A percentile compares a stretch with the other conserved stretches of the same genome.
phyloP scores from a whole-genome alignment of 2,329 filamentous ascomycete species.

The Trichoderma afroharzianum region DNA sequence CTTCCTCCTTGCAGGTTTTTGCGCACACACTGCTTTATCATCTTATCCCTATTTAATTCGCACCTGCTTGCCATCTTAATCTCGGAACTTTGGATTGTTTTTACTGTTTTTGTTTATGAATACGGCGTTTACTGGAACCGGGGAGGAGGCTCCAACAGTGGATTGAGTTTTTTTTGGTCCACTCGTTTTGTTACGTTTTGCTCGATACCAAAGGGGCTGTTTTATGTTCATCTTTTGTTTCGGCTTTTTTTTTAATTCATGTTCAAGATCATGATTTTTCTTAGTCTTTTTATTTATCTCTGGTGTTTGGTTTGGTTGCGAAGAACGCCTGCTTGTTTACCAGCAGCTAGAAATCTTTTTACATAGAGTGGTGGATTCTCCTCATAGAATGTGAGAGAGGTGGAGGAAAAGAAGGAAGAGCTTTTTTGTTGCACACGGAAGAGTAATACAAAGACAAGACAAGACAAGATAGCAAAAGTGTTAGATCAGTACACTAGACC shows the following conservation, averaged over 20 bases:
- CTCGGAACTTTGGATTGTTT: neutral
- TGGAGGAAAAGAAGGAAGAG: neutral
- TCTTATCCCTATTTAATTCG: conserved; percentile 5
- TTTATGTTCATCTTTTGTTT: neutral
- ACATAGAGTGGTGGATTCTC: conserved; percentile 10
- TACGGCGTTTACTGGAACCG: neutral
- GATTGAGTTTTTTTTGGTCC: neutral
- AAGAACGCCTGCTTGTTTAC: neutral
- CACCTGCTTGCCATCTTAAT: conserved; percentile 12
- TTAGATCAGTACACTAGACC: conserved; percentile 2
- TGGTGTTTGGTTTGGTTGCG: neutral
- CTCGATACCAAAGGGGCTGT: conserved; percentile 16
- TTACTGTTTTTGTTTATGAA: conserved; percentile 5
- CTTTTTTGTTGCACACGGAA: neutral
- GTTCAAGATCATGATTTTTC: conserved; percentile 5
- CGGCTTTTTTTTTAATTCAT: neutral
- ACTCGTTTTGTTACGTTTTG: neutral
- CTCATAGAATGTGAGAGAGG: conserved; percentile 13
- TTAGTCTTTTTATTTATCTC: neutral
- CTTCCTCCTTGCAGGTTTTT: neutral
- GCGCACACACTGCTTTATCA: neutral
- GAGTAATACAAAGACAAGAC: conserved; percentile 1
- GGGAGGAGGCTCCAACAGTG: neutral
- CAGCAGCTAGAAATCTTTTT: conserved; percentile 1
- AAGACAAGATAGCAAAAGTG: neutral